Evolutionary conservation across 768 basidiomycete genomes (phyloP).

Genomic region (Lyophyllum shimeji): DNA sequence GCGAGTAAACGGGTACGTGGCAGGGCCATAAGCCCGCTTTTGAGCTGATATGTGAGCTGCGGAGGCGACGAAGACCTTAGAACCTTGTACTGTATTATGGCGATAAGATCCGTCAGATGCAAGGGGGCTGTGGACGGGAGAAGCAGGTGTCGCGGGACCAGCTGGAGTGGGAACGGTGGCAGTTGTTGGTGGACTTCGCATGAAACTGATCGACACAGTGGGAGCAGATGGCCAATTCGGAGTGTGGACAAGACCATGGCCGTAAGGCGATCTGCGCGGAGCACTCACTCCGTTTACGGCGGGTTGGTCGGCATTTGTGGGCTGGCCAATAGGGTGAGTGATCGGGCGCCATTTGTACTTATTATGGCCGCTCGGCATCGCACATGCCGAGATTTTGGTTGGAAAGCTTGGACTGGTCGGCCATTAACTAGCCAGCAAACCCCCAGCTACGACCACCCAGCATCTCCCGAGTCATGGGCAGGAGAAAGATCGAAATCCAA

Average conservation of each 20-base stretch:
- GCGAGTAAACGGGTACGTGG: not conserved
- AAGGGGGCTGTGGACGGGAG: slow-evolving; percentile 3
- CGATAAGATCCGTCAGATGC: slow-evolving; percentile 9
- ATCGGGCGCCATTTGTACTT: slow-evolving; percentile 10
- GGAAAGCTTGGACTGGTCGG: slow-evolving; percentile 7
- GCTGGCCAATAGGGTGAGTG: slow-evolving; percentile 4
- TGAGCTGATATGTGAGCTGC: not conserved
- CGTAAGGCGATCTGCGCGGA: slow-evolving; percentile 12
- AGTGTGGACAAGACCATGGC: not conserved
- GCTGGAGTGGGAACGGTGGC: slow-evolving; percentile 6
- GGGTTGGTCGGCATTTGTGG: slow-evolving; percentile 1
- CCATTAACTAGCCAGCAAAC: slow-evolving; percentile 13
- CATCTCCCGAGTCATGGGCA: slow-evolving; percentile 43
- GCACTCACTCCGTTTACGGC: slow-evolving; percentile 1
- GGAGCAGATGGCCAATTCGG: slow-evolving; percentile 7
- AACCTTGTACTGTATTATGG: not conserved
- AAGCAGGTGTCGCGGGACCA: slow-evolving; percentile 8
- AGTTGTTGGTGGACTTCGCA: not conserved
- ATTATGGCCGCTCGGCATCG: slow-evolving; percentile 8
- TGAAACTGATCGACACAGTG: slow-evolving; percentile 9
- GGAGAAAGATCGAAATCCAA: slow-evolving; percentile 80
- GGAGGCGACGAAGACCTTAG: not conserved
- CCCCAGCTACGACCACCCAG: slow-evolving; percentile 26
- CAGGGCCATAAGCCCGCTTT: not conserved
- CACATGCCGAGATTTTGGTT: slow-evolving; percentile 11